A percentile compares a stretch with the other conserved stretches of the same genome.
Conservation (phyloP, 441 rosid species). For the Populus hybrid region DNA sequence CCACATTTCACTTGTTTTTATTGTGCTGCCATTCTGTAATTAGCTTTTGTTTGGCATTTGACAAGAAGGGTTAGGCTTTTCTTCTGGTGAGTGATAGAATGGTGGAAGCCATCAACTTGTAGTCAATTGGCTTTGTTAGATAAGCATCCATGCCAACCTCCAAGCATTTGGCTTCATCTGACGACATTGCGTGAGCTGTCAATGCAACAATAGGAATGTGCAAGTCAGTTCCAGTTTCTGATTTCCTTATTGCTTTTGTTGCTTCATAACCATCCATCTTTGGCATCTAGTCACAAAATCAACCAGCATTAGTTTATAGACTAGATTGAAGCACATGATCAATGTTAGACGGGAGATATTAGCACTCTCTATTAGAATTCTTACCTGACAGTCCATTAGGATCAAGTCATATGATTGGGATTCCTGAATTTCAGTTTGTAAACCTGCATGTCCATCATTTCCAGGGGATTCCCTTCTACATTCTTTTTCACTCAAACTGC, state of each 20-base stretch:
- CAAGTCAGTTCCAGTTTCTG: constrained; percentile 52
- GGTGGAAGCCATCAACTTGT: constrained; percentile 88
- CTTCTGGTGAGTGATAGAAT: constrained; percentile 67
- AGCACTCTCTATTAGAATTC: not conserved
- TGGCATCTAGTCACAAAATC: constrained; percentile 63
- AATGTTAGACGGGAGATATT: not conserved
- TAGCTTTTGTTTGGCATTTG: constrained; percentile 12
- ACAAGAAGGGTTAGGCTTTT: constrained; percentile 20
- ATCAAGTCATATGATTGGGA: no score
- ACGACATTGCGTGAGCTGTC: constrained; percentile 96
- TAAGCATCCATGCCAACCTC: constrained; percentile 98
- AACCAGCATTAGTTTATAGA: not conserved
- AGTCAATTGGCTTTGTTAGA: constrained; percentile 88
- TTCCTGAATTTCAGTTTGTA: no score
- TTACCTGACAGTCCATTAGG: no score
- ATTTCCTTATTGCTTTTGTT: constrained; percentile 75
- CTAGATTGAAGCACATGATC: not conserved
- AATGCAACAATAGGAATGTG: constrained; percentile 89
- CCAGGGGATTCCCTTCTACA: no score
- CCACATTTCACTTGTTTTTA: not conserved
- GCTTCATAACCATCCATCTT: constrained; percentile 98
- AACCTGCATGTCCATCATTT: no score
- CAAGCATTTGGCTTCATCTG: constrained; percentile 91
- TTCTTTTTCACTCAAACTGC: no score
- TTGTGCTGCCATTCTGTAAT: not conserved